phyloP scores from a whole-genome alignment of 2,329 filamentous ascomycete species.

The Fusarium euwallaceae region DNA sequence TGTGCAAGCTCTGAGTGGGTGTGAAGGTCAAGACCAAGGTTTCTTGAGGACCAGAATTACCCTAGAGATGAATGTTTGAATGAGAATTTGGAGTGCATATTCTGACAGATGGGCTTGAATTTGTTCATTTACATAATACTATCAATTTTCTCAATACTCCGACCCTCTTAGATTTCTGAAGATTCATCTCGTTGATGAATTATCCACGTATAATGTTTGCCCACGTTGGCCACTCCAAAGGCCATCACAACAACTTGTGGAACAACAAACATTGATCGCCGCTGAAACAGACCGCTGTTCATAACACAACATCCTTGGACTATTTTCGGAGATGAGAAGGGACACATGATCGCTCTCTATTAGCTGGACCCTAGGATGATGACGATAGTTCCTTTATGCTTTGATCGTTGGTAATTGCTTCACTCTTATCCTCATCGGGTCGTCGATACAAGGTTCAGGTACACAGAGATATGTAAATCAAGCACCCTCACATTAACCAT shows the following conservation, averaged over 20 bases:
- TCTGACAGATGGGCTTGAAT: neutral
- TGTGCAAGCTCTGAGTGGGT: slow-evolving; percentile 1
- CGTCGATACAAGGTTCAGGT: neutral
- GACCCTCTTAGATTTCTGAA: neutral
- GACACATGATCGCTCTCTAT: neutral
- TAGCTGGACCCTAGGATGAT: neutral
- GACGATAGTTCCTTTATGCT: neutral
- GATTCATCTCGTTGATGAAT: too few species aligned
- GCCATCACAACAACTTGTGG: neutral
- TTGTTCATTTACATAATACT: neutral
- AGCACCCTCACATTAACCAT: slow-evolving; percentile 42
- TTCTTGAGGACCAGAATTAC: slow-evolving; percentile 18
- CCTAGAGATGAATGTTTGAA: slow-evolving; percentile 8
- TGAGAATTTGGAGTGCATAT: neutral
- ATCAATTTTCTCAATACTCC: neutral
- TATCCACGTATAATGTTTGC: neutral
- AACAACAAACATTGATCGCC: slow-evolving; percentile 4
- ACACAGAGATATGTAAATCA: slow-evolving; percentile 14
- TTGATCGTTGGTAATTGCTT: neutral
- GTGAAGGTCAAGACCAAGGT: neutral
- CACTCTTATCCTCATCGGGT: neutral
- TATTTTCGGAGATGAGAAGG: neutral
- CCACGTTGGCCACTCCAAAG: neutral
- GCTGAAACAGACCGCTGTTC: neutral
- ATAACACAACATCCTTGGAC: neutral